Evolutionary conservation across 176 grass and related monocot genomes (phyloP), one percentile per base, ranked within the genome.

Genomic region (Poa annua): DNA sequence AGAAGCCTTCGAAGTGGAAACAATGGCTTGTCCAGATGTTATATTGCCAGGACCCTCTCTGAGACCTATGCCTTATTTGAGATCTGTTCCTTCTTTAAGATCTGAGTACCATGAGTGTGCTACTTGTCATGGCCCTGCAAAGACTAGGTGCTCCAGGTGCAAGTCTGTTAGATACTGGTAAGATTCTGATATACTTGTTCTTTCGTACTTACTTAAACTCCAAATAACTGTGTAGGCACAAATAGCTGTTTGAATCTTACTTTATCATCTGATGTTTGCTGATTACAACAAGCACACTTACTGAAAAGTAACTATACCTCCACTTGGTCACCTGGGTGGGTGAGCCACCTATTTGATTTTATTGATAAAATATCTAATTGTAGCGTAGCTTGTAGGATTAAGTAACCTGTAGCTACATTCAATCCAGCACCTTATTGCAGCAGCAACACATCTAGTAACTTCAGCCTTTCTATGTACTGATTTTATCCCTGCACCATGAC

Each of bases 161-260:
- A 99, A 99, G 60, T 92, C 90, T 70, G 96, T 96, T 84, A 94
- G 96, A 95, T 99, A 99, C 74, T 99, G 96, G 96, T 99, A 90
- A 88, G 83, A 49, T 80, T 83, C 17, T 47, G 55, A 29, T 38
- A 15, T 60, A 74, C n/a, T 15, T 79, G 25, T 29, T 69, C 49
- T 75, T 80, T n/a, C 22, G 34, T 67, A 35, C 4, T 80, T 67
- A 35, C 4, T 80, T 51, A 80, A 80, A 81, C 48, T 29, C 24
- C 47, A 26, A 65, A 54, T 34, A 87, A 56, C 20, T 25, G 12
- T 87, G 72, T 49, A 49, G 60, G 8, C 35, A 26, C 36, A 33
- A 10, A 17, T 69, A 39, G 33, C 47, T 22, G 7, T 67, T 47
- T 65, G 47, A 21, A 22, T 84, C 55, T 74, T 79, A 14, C 45